Conservation (phyloP, 768 basidiomycete genomes). For the Suillus occidentalis region DNA sequence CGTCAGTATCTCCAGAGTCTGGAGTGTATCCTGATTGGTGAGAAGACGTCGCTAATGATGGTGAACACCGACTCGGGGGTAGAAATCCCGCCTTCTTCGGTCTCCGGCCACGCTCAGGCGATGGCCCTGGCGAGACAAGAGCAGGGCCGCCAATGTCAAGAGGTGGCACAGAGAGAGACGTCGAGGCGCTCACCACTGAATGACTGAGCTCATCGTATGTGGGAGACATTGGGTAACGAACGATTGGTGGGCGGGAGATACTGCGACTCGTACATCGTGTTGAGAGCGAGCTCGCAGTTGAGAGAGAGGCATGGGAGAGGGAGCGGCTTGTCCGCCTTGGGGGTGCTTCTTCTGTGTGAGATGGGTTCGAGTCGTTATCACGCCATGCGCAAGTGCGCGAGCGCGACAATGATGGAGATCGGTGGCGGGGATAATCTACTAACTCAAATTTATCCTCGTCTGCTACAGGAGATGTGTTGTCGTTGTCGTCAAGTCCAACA, state of each 20-base stretch:
- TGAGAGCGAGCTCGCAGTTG: slow-evolving; percentile 40
- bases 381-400: slow-evolving; percentile 35
- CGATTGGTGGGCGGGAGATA: slow-evolving; percentile 37
- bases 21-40: slow-evolving; percentile 21
- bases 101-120: slow-evolving; percentile 30
- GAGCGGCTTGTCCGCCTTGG: slow-evolving; percentile 46
- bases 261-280: slow-evolving; percentile 41
- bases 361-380: slow-evolving; percentile 22
- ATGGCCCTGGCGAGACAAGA: slow-evolving; percentile 20
- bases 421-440: slow-evolving; percentile 19
- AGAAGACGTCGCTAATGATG: slow-evolving; percentile 26
- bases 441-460: slow-evolving; percentile 31
- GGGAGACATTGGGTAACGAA: slow-evolving; percentile 24
- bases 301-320: slow-evolving; percentile 48
- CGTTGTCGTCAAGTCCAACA: slow-evolving; percentile 51
- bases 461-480: slow-evolving; percentile 24
- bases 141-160: slow-evolving; percentile 29
- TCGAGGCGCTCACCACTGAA: slow-evolving; percentile 17
- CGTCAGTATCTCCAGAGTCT: slow-evolving; percentile 22
- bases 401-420: slow-evolving; percentile 18
- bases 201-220: slow-evolving; percentile 27
- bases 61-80: slow-evolving; percentile 16
- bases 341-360: slow-evolving; percentile 28
- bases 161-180: slow-evolving; percentile 22
- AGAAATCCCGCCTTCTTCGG: slow-evolving; percentile 18